Evolutionary conservation across 139 green algal genomes (phyloP).

Genomic region (Raphidocelis subcapitata): DNA sequence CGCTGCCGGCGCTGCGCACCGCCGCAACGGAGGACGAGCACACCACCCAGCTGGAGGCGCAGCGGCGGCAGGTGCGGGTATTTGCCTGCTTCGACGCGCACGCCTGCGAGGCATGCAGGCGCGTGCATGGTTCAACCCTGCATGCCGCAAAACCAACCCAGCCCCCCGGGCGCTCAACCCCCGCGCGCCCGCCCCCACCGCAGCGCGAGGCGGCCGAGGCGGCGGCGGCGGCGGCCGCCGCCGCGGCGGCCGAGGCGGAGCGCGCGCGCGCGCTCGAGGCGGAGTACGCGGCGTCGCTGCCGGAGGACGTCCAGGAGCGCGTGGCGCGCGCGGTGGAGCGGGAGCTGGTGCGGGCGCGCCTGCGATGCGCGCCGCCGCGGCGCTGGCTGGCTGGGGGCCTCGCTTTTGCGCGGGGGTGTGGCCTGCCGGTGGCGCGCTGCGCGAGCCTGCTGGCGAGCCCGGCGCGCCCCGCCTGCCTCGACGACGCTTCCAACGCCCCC

Average conservation of each 20-base stretch:
- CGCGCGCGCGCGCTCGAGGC: constrained; percentile 36
- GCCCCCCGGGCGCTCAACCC: background rate
- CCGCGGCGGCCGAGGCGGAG: constrained; percentile 34
- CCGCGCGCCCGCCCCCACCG: background rate
- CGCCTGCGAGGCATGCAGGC: background rate
- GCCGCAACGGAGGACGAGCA: constrained; percentile 32
- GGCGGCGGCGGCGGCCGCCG: constrained; percentile 26
- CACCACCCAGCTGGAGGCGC: background rate
- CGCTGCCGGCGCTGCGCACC: constrained; percentile 9
- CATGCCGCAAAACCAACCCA: background rate
- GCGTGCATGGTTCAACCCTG: background rate
- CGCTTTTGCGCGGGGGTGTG: background rate
- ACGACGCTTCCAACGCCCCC: background rate
- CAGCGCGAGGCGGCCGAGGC: constrained; percentile 23
- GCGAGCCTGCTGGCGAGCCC: background rate
- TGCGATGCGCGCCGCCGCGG: background rate
- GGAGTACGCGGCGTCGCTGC: constrained; percentile 56
- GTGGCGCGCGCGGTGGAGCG: constrained; percentile 41
- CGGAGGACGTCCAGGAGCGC: constrained; percentile 56
- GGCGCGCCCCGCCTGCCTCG: background rate
- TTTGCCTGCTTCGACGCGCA: background rate
- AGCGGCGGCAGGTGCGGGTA: constrained; percentile 11
- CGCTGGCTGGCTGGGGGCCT: no score
- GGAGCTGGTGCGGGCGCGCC: constrained; percentile 38
- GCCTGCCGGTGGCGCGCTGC: background rate